A percentile compares a stretch with the other conserved stretches of the same genome.
These are phyloP conservation scores for Actinomortierella ambigua DNA, from an alignment of 371 early-diverging fungal genomes.

Conservation along the genomic window DNA sequence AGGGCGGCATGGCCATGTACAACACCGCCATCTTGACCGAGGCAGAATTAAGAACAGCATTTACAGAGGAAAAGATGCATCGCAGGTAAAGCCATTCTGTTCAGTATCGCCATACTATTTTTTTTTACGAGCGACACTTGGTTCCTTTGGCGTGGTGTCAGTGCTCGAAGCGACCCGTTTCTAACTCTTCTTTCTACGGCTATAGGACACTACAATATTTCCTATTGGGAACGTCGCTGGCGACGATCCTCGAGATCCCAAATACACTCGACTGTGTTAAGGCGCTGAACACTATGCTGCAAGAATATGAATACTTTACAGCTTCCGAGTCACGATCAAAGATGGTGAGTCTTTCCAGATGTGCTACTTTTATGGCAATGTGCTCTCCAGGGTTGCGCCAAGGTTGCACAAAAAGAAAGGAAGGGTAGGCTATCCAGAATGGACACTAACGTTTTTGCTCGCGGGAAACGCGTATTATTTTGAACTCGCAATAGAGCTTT, in stretches of 20 bases:
- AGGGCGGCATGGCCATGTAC: constrained; percentile 19
- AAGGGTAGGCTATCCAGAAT: no score
- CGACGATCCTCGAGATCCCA: constrained; percentile 24
- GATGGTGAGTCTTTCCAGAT: constrained; percentile 13
- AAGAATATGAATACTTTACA: constrained; percentile 25
- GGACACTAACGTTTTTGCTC: no score
- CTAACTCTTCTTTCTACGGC: no score
- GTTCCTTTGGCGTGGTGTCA: no score
- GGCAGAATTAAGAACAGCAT: constrained; percentile 18
- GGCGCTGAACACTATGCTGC: constrained; percentile 13
- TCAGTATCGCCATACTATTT: no score
- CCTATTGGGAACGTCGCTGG: constrained; percentile 24
- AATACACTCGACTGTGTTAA: constrained; percentile 15
- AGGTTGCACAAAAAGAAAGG: no score
- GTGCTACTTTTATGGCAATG: no score
- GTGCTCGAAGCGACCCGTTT: no score
- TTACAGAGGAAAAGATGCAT: constrained; percentile 27
- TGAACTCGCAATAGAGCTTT: constrained; percentile 20
- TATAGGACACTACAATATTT: constrained; percentile 24
- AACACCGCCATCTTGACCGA: constrained; percentile 25
- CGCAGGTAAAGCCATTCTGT: no score
- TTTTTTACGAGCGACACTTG: no score
- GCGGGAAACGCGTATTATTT: neutral
- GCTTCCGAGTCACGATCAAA: constrained; percentile 21
- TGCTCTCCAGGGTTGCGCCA: no score